These are phyloP conservation scores for Ceratocystis alfenasii DNA, from an alignment of 2,329 filamentous ascomycete genomes.

Conservation along the genomic window DNA sequence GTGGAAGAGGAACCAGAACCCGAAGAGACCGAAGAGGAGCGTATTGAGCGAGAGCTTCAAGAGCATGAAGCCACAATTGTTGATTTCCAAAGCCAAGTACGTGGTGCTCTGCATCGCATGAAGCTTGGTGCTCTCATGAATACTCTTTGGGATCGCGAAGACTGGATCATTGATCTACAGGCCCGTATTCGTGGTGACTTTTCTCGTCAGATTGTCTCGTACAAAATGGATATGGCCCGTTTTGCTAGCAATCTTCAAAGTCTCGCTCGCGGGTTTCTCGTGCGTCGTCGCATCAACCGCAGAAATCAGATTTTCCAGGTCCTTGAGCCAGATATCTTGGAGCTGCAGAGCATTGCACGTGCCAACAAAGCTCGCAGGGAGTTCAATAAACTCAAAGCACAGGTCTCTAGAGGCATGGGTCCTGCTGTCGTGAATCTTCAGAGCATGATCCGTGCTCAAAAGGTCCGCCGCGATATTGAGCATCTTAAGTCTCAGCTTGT, in stretches of 20 bases:
- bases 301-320: constrained; percentile 58
- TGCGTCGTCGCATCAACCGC: constrained; percentile 49
- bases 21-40: constrained; percentile 81
- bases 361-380: constrained; percentile 14
- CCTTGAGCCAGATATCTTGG: constrained; percentile 59
- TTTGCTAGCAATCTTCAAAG: constrained; percentile 77
- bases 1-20: constrained; percentile 65
- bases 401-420: constrained; percentile 8
- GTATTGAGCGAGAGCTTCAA: constrained; percentile 66
- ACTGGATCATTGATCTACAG: constrained; percentile 68
- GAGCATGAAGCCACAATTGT: constrained; percentile 61
- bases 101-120: constrained; percentile 68
- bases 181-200: constrained; percentile 79
- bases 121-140: constrained; percentile 76
- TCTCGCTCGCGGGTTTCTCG: constrained; percentile 60
- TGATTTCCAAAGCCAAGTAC: constrained; percentile 77
- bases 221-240: constrained; percentile 67
- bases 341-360: constrained; percentile 53
- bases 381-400: background rate
- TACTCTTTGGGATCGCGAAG: constrained; percentile 74
- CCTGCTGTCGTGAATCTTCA: constrained; percentile 43
- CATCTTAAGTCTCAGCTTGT: constrained; percentile 47
- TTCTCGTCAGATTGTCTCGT: constrained; percentile 68
- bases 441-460: constrained; percentile 62
- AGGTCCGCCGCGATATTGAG: constrained; percentile 47